A percentile compares a stretch with the other conserved stretches of the same genome.
phyloP scores from a whole-genome alignment of 2,329 filamentous ascomycete species.

The Blumeria hordei region DNA sequence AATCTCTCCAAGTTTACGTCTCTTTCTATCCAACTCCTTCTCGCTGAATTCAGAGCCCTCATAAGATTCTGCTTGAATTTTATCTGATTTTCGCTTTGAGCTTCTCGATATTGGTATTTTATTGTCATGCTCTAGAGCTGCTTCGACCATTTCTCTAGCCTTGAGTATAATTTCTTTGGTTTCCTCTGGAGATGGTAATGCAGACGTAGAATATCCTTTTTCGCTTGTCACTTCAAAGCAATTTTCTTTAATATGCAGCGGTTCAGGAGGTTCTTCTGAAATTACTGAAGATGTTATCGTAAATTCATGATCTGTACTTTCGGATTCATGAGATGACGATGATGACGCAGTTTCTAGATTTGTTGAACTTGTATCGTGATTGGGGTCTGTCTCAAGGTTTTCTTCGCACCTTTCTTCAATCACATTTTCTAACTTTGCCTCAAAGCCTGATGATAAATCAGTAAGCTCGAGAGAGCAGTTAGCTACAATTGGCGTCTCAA shows the following conservation, averaged over 20 bases:
- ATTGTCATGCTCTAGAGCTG: constrained; percentile 24
- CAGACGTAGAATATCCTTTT: no score
- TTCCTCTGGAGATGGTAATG: constrained; percentile 46
- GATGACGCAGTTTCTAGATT: no score
- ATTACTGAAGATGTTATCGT: no score
- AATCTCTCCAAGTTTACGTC: constrained; percentile 46
- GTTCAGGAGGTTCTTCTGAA: no score
- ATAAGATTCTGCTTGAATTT: constrained; percentile 29
- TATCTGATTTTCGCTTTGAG: constrained; percentile 51
- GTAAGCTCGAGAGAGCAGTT: constrained; percentile 4
- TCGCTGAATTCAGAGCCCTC: constrained; percentile 23
- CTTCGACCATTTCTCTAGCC: constrained; percentile 71
- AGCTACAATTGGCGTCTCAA: constrained; percentile 46
- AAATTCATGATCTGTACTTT: no score
- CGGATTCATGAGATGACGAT: no score
- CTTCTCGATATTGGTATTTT: constrained; percentile 15
- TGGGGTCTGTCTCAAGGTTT: no score
- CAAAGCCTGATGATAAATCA: constrained; percentile 19
- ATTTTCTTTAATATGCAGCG: no score
- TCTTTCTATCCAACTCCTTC: constrained; percentile 34
- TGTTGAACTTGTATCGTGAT: no score
- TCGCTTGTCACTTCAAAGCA: no score
- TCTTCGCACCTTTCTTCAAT: no score
- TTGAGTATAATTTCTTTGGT: constrained; percentile 63
- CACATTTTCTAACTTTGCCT: no score